These are phyloP conservation scores for Monilinia aucupariae DNA, from an alignment of 2,329 filamentous ascomycete species.

Conservation along the genomic window DNA sequence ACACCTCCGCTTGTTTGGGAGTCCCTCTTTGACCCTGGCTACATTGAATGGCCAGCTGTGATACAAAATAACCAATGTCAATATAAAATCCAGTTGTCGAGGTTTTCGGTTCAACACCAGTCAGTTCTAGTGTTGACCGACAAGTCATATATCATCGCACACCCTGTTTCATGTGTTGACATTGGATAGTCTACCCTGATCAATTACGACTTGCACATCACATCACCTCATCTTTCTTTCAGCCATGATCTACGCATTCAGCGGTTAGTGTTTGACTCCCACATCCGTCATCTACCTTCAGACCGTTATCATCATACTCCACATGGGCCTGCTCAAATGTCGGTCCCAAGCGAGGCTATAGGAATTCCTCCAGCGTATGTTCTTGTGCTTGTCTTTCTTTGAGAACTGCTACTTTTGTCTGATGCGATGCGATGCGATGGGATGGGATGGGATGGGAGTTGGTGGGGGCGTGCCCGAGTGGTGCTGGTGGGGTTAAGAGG, in stretches of 20 bases:
- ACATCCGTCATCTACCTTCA: background rate
- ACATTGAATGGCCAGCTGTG: background rate
- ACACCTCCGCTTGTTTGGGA: background rate
- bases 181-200: background rate
- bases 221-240: background rate
- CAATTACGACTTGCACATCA: background rate
- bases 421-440: no score
- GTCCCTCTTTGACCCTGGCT: background rate
- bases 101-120: background rate
- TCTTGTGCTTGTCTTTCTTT: background rate
- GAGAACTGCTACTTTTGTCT: background rate
- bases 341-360: background rate
- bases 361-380: background rate
- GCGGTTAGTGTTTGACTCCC: background rate
- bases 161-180: background rate
- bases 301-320: no score
- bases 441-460: no score
- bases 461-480: no score
- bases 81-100: background rate
- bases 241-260: background rate
- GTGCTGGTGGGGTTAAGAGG: background rate
- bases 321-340: no score
- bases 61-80: background rate
- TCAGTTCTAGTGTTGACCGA: background rate
- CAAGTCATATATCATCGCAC: background rate